Conservation (phyloP, 352 stramenopile genomes). For the Lagenidium sp. region DNA sequence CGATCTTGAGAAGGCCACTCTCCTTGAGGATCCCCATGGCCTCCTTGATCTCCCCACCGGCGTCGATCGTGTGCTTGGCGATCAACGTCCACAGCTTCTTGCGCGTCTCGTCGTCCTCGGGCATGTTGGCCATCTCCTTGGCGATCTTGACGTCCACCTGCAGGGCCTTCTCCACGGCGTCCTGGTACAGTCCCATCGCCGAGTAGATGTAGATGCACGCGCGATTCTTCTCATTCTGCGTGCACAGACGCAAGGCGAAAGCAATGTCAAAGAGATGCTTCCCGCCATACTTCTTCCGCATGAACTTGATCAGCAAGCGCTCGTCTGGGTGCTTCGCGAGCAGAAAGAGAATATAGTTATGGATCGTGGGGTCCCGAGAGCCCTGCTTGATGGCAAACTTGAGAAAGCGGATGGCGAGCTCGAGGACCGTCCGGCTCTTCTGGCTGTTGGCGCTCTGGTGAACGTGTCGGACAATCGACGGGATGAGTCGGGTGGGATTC, state of each 20-base stretch:
- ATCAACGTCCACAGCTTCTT: conserved; percentile 94
- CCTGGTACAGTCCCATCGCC: conserved; percentile 88
- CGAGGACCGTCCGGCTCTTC: conserved; percentile 63
- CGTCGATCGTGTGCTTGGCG: conserved; percentile 89
- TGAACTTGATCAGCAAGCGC: conserved; percentile 84
- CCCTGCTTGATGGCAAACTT: conserved; percentile 91
- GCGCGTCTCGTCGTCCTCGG: conserved; percentile 78
- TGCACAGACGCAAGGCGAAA: conserved; percentile 89
- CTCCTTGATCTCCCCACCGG: conserved; percentile 75
- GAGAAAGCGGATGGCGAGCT: conserved; percentile 90
- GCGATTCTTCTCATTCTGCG: conserved; percentile 87
- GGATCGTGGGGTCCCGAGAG: conserved; percentile 87
- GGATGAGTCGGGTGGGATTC: conserved; percentile 88
- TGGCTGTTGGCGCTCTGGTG: conserved; percentile 60
- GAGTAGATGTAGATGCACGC: conserved; percentile 94
- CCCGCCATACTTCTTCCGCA: conserved; percentile 82
- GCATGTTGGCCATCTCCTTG: conserved; percentile 89
- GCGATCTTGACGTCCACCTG: conserved; percentile 91
- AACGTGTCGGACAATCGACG: conserved; percentile 87
- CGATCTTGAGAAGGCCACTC: conserved; percentile 86
- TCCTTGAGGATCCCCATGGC: conserved; percentile 84
- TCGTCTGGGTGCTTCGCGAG: conserved; percentile 87
- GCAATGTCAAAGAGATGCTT: conserved; percentile 88
- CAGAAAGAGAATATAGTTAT: conserved; percentile 90
- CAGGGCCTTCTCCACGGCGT: conserved; percentile 87